Base-by-base conservation (phyloP, 1,284 basidiomycete species). In the Tylopilus orsonianus region DNA sequence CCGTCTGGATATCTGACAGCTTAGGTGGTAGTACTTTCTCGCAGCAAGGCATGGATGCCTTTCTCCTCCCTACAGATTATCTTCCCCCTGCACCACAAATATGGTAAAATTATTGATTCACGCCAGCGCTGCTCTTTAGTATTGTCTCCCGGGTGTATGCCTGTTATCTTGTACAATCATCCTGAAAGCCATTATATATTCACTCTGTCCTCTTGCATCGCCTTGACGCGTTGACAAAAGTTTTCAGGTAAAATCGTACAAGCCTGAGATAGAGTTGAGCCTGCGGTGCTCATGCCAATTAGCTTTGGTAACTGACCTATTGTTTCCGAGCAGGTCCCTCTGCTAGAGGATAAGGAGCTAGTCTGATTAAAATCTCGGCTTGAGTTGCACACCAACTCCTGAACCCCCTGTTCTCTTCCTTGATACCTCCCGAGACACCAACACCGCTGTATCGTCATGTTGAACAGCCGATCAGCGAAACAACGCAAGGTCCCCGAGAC, bases 11-110 rank as follows among this genome's bases (percentile, higher is more conserved):
- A 37, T 86, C 87, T 32, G 88, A 90, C 62, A 87, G 78, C 52
- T 68, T 90, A 2, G 87, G 87, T 35, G 87, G 87, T 44, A 78
- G 72, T 54, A 78, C 81, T 6, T 85, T 90, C 65, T 77, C 81
- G 20, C 87, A 89, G 64, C 78, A 85, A 58, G 88, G 89, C 49
- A 87, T 91, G 72, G 85, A 91, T 60, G 87, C 88, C 13, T 90
- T 90, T 69, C 72, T 91, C 44, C 73, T 91, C 36, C 89, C 89
- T 14, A 68, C 72, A 32, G 84, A 89, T 61, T 90, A 85, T 57
- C 73, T 88, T 37, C 82, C 83, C 3, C 73, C 80, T 48, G 74
- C 79, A 22, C 77, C 81, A 36, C 85, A 87, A 64, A 89, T 89
- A 49, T 88, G 86, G 86, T 89, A 39, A 57, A 47, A 20, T 41